A percentile compares a stretch with the other conserved stretches of the same genome.
phyloP scores from a whole-genome alignment of 23 red algal species.

The Agarophyton chilense region DNA sequence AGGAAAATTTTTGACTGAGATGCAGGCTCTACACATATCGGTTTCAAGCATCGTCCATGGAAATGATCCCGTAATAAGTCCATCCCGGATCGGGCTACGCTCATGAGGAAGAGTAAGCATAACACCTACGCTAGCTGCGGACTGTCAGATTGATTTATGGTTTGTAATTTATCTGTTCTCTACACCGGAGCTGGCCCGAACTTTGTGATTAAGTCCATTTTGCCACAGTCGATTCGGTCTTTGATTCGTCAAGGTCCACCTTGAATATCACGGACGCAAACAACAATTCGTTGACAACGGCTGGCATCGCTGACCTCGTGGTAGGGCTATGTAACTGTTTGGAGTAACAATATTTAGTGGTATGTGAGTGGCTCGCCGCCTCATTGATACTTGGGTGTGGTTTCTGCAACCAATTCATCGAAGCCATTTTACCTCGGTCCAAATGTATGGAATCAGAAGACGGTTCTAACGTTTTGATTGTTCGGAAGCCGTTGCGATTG shows the following conservation, averaged over 20 bases:
- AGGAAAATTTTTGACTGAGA: background rate
- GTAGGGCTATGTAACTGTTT: background rate
- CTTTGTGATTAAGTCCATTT: background rate
- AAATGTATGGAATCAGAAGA: background rate
- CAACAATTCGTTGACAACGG: background rate
- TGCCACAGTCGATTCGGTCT: background rate
- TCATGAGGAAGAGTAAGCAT: background rate
- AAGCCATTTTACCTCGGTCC: background rate
- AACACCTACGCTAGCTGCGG: background rate
- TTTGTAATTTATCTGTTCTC: background rate
- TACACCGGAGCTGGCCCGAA: background rate
- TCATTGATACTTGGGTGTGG: background rate
- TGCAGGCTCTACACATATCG: background rate
- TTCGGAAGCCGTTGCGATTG: background rate
- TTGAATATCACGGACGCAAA: background rate
- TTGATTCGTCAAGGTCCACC: no score
- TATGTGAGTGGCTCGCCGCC: background rate
- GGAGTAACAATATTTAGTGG: background rate
- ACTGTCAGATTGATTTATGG: background rate
- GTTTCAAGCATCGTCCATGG: no score
- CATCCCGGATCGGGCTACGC: background rate
- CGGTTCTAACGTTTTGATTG: background rate
- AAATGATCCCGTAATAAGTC: background rate
- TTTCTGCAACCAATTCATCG: background rate
- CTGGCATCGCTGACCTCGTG: background rate